A percentile compares a stretch with the other conserved stretches of the same genome.
Evolutionary conservation across 345 rosid genomes (phyloP).

Genomic region (Acer negundo): DNA sequence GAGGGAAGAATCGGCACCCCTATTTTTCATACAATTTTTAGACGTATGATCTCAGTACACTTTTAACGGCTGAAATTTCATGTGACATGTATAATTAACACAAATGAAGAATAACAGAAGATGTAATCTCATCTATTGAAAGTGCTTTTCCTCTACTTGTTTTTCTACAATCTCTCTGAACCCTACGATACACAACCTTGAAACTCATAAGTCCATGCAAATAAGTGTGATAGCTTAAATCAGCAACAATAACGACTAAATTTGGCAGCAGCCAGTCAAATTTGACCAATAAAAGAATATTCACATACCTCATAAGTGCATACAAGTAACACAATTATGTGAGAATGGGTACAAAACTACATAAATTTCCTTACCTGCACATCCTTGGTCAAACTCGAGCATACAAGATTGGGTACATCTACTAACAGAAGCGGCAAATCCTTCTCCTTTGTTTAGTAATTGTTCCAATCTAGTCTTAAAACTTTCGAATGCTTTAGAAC

Average conservation of each 20-base stretch:
- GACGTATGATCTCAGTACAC: neutral
- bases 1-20: neutral
- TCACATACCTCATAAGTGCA: neutral
- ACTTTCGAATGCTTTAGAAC: conserved; percentile 47
- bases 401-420: conserved; percentile 45
- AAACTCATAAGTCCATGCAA: neutral
- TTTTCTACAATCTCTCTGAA: neutral
- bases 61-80: neutral
- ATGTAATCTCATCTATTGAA: neutral
- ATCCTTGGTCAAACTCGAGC: conserved; percentile 66
- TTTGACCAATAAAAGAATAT: neutral
- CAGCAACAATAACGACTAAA: neutral
- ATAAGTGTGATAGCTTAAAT: neutral
- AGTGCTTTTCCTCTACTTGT: neutral
- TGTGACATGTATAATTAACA: neutral
- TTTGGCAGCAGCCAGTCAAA: conserved; percentile 1
- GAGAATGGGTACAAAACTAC: neutral
- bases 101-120: neutral
- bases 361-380: conserved; percentile 44
- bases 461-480: conserved; percentile 56
- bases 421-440: conserved; percentile 65
- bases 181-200: neutral
- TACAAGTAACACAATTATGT: neutral
- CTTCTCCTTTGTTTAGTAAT: conserved; percentile 50
- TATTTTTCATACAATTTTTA: neutral